These are phyloP conservation scores for Fusarium sp. DNA, from an alignment of 2,329 filamentous ascomycete species.

Conservation along the genomic window DNA sequence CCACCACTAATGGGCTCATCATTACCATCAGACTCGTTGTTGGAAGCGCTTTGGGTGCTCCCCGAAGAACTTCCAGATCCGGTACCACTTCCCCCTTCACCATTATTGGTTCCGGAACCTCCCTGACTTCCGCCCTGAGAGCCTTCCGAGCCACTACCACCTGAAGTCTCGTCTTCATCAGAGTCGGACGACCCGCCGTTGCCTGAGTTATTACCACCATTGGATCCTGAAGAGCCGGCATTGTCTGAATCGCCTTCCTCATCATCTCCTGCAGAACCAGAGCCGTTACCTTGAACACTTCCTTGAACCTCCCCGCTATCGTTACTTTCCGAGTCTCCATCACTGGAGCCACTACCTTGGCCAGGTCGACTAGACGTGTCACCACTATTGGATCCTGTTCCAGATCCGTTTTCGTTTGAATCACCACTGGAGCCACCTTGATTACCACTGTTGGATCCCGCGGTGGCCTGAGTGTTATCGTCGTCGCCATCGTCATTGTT, in stretches of 20 bases:
- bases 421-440: neutral
- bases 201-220: neutral
- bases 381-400: neutral
- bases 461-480: neutral
- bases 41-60: neutral
- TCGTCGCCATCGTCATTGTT: neutral
- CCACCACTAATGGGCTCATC: too few relatives aligned
- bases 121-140: conserved; percentile 1
- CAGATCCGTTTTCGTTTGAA: neutral
- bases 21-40: too few relatives aligned
- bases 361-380: neutral
- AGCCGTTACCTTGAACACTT: neutral
- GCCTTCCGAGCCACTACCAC: neutral
- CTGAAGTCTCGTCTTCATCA: neutral
- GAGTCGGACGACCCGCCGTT: neutral
- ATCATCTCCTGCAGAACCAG: neutral
- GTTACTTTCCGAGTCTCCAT: neutral
- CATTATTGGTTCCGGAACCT: neutral
- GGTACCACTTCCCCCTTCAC: neutral
- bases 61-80: neutral
- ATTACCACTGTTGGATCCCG: neutral
- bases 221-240: neutral
- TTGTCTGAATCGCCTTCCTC: neutral
- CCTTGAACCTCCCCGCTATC: neutral
- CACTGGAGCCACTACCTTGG: conserved; percentile 2